Percentiles rank a stretch among this genome's conserved stretches.
Evolutionary conservation across 1,284 basidiomycete species (phyloP).

Genomic region (Kalmanozyma brasiliensis): DNA sequence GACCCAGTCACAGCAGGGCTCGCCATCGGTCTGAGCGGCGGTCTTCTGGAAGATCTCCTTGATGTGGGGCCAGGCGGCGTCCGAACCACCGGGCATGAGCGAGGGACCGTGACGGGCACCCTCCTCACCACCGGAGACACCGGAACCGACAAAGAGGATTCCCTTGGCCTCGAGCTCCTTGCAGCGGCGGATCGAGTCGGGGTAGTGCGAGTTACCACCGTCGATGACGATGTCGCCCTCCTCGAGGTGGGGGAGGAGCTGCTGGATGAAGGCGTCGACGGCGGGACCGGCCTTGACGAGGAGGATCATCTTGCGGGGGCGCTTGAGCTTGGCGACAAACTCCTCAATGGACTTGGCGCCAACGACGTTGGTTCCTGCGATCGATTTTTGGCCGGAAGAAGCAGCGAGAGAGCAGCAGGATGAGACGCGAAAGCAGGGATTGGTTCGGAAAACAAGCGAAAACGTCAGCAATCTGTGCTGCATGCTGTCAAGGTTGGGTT

Average conservation of each 20-base stretch:
- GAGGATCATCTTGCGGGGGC: conserved; percentile 83
- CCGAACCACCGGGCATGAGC: conserved; percentile 97
- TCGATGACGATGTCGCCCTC: conserved; percentile 94
- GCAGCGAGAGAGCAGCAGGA: background rate
- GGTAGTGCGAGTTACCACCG: conserved; percentile 99
- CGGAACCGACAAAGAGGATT: conserved; percentile 95
- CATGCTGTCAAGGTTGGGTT: too few species aligned
- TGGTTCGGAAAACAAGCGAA: conserved; percentile 65
- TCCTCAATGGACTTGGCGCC: conserved; percentile 95
- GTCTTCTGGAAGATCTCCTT: conserved; percentile 99
- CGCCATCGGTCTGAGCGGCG: conserved; percentile 91
- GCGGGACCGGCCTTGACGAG: conserved; percentile 81
- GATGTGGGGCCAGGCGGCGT: conserved; percentile 93
- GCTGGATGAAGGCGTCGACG: conserved; percentile 74
- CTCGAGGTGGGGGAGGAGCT: conserved; percentile 73
- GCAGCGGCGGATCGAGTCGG: conserved; percentile 94
- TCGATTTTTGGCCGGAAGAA: background rate
- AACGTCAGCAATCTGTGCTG: conserved; percentile 13
- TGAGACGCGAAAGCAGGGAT: background rate
- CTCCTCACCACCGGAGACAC: conserved; percentile 99
- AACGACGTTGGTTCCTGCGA: conserved; percentile 84
- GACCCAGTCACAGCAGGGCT: conserved; percentile 99
- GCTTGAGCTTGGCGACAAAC: conserved; percentile 74
- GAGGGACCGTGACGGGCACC: conserved; percentile 97
- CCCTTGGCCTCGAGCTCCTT: conserved; percentile 94